Evolutionary conservation across 768 basidiomycete genomes (phyloP), one percentile per base, ranked within the genome.

Genomic region (Tylopilus felleus): DNA sequence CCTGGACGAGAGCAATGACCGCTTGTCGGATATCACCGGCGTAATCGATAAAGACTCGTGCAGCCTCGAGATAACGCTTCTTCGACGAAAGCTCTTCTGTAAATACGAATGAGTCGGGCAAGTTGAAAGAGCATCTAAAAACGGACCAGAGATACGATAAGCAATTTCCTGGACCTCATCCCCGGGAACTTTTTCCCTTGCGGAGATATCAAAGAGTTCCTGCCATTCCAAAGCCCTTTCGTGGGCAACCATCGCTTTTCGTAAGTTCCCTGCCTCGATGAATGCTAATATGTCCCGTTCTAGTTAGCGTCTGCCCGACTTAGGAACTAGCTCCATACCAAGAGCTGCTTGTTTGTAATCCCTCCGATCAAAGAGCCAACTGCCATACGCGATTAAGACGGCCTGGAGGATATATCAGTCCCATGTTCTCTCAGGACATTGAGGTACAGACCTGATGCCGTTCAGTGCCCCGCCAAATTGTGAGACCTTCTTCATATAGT

Each of bases 161-260:
- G 82, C 92, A 62, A 85, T 81, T 2, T 80, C 78, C 14, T 73
- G 66, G 10, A 92, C 65, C 41, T 89, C 84, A 13, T 86, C 84
- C 27, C 73, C 71, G 0, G 76, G 54, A 10, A 82, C 61, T 2
- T 77, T 72, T 45, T 80, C 76, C 25, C 75, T 75, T 21, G 80
- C 61, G 3, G 88, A 88, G 25, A 97, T 73, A 23, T 90, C 85
- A 68, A 99, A 98, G 0, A 97, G 75, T 59, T 95, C 93, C 63
- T 88, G 85, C 96, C 96, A 99, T 50, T 88, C 82, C 29, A 93
- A 74, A 0, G 89, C 88, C 52, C 85, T 87, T 69, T 98, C 95
- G 62, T 94, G 84, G 0, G 95, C 86, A 9, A 87, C 77, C 81
- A 99, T 85, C 1, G 95, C 92, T 56, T 92, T 93, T 5, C 76